Evolutionary conservation across 345 rosid genomes (phyloP).

Genomic region (Theobroma cacao): DNA sequence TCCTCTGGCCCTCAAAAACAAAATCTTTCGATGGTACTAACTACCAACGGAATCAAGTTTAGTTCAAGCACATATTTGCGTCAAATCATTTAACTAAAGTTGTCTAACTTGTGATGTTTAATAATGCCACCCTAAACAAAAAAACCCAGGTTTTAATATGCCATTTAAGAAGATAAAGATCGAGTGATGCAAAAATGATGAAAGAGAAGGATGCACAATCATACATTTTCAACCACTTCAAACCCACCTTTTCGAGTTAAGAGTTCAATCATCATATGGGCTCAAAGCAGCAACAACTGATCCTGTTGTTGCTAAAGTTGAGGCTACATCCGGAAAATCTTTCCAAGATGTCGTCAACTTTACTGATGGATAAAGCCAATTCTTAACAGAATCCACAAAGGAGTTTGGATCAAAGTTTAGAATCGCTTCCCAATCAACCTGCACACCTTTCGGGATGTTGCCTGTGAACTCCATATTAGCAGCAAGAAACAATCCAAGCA

Average conservation of each 20-base stretch:
- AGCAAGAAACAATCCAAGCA: constrained; percentile 81
- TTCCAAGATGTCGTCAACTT: constrained; percentile 73
- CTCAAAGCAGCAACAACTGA: constrained; percentile 82
- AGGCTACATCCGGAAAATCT: constrained; percentile 71
- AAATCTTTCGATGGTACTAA: not conserved
- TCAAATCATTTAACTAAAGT: not conserved
- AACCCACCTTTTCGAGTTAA: constrained; percentile 29
- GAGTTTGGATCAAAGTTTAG: constrained; percentile 59
- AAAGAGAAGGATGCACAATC: not conserved
- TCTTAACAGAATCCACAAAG: constrained; percentile 59
- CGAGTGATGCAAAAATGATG: not conserved
- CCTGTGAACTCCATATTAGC: constrained; percentile 88
- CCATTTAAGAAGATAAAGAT: not conserved
- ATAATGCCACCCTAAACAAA: not conserved
- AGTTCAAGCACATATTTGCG: not conserved
- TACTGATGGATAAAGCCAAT: constrained; percentile 79
- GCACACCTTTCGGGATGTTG: constrained; percentile 66
- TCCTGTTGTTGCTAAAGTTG: constrained; percentile 75
- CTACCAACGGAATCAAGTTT: not conserved
- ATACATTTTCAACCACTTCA: not conserved
- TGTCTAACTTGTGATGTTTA: not conserved
- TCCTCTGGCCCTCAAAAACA: not conserved
- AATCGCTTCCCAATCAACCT: constrained; percentile 97
- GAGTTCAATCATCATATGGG: constrained; percentile 49
- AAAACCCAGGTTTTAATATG: not conserved